Evolutionary conservation across 1,284 basidiomycete genomes (phyloP).

Genomic region (Coriolopsis trogii): DNA sequence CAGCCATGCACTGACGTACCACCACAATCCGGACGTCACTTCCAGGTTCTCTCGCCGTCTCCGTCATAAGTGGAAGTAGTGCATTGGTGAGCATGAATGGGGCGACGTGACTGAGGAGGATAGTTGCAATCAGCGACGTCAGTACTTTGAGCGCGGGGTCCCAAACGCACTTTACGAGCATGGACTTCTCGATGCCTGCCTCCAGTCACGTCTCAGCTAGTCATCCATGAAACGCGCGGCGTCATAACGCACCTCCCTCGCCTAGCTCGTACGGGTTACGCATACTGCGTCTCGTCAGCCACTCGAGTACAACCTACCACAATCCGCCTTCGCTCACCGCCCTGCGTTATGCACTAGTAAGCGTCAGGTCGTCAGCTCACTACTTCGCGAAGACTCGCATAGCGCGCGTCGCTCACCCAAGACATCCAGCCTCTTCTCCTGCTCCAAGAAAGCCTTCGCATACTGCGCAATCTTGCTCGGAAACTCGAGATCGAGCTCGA

Average conservation of each 20-base stretch:
- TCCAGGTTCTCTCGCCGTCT: conserved; percentile 45
- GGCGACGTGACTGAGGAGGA: neutral
- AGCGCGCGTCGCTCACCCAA: conserved; percentile 36
- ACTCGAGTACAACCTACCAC: no score
- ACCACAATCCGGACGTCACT: conserved; percentile 57
- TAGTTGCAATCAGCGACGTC: neutral
- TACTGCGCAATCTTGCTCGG: conserved; percentile 45
- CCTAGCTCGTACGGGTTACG: conserved; percentile 26
- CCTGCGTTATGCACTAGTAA: conserved; percentile 60
- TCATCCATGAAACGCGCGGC: no score
- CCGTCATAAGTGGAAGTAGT: conserved; percentile 50
- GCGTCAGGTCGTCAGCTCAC: no score
- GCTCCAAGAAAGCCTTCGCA: conserved; percentile 47
- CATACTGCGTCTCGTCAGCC: conserved; percentile 30
- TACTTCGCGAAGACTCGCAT: no score
- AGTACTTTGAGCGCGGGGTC: neutral
- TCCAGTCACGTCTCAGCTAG: no score
- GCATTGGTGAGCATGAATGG: conserved; percentile 41
- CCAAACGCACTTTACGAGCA: neutral
- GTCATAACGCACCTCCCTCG: no score
- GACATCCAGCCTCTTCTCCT: conserved; percentile 52
- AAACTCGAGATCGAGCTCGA: conserved; percentile 50
- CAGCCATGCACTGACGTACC: no score
- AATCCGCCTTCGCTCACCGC: no score
- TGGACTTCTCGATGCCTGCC: neutral